Conservation (phyloP, 106 monocot species). For the Dendrobium catenatum region DNA sequence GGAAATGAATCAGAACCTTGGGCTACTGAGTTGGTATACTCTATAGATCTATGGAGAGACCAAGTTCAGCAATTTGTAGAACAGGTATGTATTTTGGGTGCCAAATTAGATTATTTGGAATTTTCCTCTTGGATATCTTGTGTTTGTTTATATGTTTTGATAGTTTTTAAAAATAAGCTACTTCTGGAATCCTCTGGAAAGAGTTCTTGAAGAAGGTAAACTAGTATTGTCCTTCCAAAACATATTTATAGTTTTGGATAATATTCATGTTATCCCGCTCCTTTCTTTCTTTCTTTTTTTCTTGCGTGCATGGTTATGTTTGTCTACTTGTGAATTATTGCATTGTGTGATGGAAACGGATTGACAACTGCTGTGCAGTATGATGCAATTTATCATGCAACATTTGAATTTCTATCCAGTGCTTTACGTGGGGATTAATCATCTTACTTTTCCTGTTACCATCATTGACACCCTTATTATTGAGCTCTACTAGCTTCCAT, state of each 20-base stretch:
- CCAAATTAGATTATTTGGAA: not conserved
- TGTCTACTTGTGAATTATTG: no score
- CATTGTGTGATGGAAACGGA: not conserved
- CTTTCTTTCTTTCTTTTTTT: not conserved
- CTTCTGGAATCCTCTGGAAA: not conserved
- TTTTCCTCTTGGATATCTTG: not conserved
- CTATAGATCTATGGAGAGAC: slow-evolving; percentile 78
- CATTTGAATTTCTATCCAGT: not conserved
- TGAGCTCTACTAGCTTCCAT: not conserved
- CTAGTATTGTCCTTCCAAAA: not conserved
- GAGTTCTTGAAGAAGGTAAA: not conserved
- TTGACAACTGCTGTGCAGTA: not conserved
- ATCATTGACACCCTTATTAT: not conserved
- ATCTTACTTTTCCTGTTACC: not conserved
- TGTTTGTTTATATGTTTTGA: not conserved
- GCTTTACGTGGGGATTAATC: not conserved
- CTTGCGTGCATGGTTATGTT: not conserved
- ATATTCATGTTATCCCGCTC: not conserved
- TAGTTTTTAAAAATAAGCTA: not conserved
- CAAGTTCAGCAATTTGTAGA: slow-evolving; percentile 88
- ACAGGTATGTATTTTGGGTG: slow-evolving; percentile 39
- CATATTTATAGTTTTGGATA: not conserved
- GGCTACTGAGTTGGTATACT: slow-evolving; percentile 79
- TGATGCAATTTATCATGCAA: not conserved
- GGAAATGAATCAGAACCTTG: slow-evolving; percentile 81